These are phyloP conservation scores for Raddia guianensis DNA, from an alignment of 176 grass and related monocot species.

Conservation along the genomic window DNA sequence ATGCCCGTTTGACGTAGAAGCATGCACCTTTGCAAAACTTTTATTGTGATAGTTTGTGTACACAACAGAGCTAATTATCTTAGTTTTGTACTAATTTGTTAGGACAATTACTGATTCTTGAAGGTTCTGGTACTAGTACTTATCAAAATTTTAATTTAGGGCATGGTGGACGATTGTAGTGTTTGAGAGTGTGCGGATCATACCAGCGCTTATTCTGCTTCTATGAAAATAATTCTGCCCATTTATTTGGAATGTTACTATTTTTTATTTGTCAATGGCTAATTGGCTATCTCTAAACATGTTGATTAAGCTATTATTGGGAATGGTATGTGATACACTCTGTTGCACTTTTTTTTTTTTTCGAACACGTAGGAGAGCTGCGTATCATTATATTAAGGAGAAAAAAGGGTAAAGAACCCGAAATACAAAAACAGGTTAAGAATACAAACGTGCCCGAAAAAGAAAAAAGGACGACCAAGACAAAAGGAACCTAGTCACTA, in stretches of 20 bases:
- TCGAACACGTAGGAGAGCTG: too few species aligned
- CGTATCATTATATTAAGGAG: too few species aligned
- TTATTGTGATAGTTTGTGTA: conserved; percentile 24
- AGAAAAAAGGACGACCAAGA: too few species aligned
- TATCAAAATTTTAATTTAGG: too few species aligned
- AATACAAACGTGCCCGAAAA: too few species aligned
- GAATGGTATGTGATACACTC: not conserved
- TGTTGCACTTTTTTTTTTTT: not conserved
- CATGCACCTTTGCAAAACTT: not conserved
- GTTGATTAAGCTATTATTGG: conserved; percentile 24
- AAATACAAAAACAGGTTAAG: too few species aligned
- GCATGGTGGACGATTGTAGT: too few species aligned
- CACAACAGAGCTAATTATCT: conserved; percentile 16
- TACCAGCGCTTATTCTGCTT: not conserved
- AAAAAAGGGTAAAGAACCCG: too few species aligned
- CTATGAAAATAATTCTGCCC: conserved; percentile 18
- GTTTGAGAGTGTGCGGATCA: too few species aligned
- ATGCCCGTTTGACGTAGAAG: not conserved
- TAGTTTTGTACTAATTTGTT: conserved; percentile 28
- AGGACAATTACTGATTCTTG: conserved; percentile 21
- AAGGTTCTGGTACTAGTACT: not conserved
- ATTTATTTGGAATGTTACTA: conserved; percentile 27
- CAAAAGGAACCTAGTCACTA: too few species aligned
- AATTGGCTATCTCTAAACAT: conserved; percentile 25
- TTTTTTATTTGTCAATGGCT: conserved; percentile 15